phyloP scores from a whole-genome alignment of 2,329 filamentous ascomycete genomes.

The Fusarium globosum region DNA sequence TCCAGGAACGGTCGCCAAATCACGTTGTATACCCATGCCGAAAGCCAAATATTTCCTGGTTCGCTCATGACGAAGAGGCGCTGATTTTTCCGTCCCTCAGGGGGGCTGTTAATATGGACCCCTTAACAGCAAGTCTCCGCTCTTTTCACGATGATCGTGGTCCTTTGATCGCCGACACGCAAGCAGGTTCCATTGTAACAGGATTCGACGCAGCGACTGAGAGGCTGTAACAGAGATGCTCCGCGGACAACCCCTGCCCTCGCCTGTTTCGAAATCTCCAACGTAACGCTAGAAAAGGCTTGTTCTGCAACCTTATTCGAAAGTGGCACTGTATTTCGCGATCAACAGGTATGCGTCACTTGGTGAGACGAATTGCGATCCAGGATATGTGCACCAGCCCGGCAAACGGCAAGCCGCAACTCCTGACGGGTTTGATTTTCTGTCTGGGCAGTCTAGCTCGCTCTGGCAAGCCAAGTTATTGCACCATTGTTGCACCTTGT shows the following conservation, averaged over 20 bases:
- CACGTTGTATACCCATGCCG: neutral
- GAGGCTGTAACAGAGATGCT: conserved; percentile 28
- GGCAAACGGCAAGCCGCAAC: neutral
- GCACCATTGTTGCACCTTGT: conserved; percentile 28
- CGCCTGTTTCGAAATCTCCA: conserved; percentile 24
- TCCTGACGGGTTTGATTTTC: conserved; percentile 3
- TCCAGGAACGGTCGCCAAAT: neutral
- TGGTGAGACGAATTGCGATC: conserved; percentile 8
- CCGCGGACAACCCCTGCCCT: conserved; percentile 21
- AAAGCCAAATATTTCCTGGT: conserved; percentile 15
- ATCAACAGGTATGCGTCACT: conserved; percentile 12
- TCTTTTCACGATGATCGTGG: conserved; percentile 3
- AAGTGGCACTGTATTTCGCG: conserved; percentile 13
- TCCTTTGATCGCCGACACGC: conserved; percentile 22
- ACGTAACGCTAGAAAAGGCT: conserved; percentile 35
- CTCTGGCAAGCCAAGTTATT: conserved; percentile 11
- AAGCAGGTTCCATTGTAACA: conserved; percentile 32
- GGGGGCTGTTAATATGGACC: conserved; percentile 13
- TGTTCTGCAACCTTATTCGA: conserved; percentile 26
- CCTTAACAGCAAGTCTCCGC: conserved; percentile 17
- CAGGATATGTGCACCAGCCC: conserved; percentile 16
- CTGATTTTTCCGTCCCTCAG: conserved; percentile 3
- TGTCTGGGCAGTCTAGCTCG: conserved; percentile 4
- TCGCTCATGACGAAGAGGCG: conserved; percentile 11
- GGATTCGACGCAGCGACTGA: conserved; percentile 4